These are phyloP conservation scores for Wickerhamomyces alni DNA, from an alignment of 805 yeast species.

Conservation along the genomic window DNA sequence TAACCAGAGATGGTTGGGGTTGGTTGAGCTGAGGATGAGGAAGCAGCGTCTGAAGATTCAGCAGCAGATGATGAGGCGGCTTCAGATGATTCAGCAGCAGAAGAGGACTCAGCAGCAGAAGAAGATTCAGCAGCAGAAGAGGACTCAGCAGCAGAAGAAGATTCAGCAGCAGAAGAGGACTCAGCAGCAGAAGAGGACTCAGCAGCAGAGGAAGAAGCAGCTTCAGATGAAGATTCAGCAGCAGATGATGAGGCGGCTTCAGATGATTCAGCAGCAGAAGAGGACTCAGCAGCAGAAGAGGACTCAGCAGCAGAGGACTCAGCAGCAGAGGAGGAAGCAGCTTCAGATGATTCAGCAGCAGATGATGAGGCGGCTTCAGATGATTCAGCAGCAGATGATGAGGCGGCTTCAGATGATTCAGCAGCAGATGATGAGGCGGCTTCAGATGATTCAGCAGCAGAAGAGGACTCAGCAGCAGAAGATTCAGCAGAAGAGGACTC, in stretches of 20 bases:
- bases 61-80: neutral
- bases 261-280: neutral
- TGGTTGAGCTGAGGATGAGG: neutral
- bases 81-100: neutral
- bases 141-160: neutral
- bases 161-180: neutral
- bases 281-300: neutral
- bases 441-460: neutral
- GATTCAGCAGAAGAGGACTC: neutral
- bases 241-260: slow-evolving; percentile 1
- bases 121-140: neutral
- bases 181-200: neutral
- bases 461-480: neutral
- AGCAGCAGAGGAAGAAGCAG: neutral
- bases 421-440: slow-evolving; percentile 1
- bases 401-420: neutral
- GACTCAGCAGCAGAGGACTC: neutral
- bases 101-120: neutral
- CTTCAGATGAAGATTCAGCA: slow-evolving; percentile 1
- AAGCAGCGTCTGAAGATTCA: neutral
- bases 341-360: neutral
- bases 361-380: neutral
- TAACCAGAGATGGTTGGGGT: neutral
- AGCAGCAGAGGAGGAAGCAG: neutral
- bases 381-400: neutral